Percentiles rank a stretch among this genome's conserved stretches.
Conservation (phyloP, 2,329 filamentous ascomycete species). For the Fusarium keratoplasticum region DNA sequence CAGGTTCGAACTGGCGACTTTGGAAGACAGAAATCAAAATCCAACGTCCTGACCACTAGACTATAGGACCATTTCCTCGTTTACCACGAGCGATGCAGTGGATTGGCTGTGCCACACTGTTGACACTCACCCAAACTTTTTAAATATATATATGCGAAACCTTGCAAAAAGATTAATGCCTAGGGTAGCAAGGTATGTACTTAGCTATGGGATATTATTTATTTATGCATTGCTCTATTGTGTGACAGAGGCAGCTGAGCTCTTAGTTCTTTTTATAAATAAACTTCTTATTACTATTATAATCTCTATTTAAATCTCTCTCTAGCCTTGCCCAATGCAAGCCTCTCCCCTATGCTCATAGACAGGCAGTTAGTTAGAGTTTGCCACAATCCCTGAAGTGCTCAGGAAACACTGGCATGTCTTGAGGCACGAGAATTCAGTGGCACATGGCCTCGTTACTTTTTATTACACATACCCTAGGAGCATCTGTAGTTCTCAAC, state of each 20-base stretch:
- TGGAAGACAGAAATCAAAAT: background rate
- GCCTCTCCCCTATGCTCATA: background rate
- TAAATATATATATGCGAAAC: background rate
- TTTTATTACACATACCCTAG: background rate
- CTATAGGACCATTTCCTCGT: background rate
- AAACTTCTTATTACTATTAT: background rate
- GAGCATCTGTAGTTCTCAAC: background rate
- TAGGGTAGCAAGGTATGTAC: background rate
- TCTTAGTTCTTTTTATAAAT: background rate
- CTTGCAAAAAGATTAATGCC: background rate
- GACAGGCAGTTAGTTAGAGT: too few relatives aligned
- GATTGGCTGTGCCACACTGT: background rate
- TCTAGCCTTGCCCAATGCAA: background rate
- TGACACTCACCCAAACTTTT: background rate
- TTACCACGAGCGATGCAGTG: background rate
- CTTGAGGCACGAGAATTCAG: background rate
- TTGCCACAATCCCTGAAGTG: too few relatives aligned
- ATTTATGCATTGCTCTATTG: background rate
- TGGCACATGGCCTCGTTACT: background rate
- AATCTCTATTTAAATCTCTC: background rate
- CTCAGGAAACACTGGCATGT: too few relatives aligned
- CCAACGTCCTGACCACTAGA: constrained; percentile 2
- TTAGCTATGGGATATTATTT: background rate
- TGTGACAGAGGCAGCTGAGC: background rate
- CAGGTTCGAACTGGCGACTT: constrained; percentile 4